Conservation (phyloP, 2,329 filamentous ascomycete genomes). For the Aureobasidium zeae region DNA sequence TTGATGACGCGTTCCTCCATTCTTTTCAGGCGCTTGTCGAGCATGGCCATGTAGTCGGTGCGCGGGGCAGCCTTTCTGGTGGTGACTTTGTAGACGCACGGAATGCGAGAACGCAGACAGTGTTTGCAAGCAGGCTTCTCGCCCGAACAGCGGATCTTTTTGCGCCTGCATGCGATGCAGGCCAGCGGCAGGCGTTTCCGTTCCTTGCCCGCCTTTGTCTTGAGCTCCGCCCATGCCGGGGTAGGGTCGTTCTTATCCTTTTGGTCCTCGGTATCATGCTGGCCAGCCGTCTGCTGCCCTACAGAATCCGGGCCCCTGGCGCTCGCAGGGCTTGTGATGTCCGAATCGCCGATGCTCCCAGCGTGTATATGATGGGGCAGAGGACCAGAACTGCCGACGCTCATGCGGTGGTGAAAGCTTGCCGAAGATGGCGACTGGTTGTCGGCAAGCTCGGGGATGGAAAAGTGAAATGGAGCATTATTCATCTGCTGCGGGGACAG, state of each 20-base stretch:
- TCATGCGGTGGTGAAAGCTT: slow-evolving; percentile 23
- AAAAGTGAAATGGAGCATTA: slow-evolving; percentile 10
- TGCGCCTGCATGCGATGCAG: slow-evolving; percentile 89
- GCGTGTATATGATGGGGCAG: slow-evolving; percentile 20
- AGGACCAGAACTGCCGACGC: slow-evolving; percentile 25
- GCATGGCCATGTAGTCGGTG: slow-evolving; percentile 98
- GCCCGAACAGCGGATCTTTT: slow-evolving; percentile 96
- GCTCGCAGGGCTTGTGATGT: slow-evolving; percentile 24
- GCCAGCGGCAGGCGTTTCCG: slow-evolving; percentile 85
- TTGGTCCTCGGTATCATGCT: slow-evolving; percentile 12
- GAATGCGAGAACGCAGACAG: slow-evolving; percentile 81
- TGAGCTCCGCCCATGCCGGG: slow-evolving; percentile 44
- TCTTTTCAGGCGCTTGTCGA: slow-evolving; percentile 87
- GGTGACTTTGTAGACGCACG: slow-evolving; percentile 96
- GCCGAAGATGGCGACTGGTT: slow-evolving; percentile 28
- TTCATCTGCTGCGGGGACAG: slow-evolving; percentile 9
- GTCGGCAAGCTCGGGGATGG: slow-evolving; percentile 20
- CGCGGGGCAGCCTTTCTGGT: slow-evolving; percentile 86
- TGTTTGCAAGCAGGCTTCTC: slow-evolving; percentile 98
- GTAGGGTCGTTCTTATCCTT: slow-evolving; percentile 24
- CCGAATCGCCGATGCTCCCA: slow-evolving; percentile 24
- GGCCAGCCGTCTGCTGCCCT: slow-evolving; percentile 4
- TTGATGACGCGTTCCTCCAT: slow-evolving; percentile 99
- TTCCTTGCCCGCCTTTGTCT: slow-evolving; percentile 75
- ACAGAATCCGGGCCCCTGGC: background rate